Evolutionary conservation across 192 early-diverging fungal species (phyloP), one percentile per base, ranked within the genome.

Genomic region (Coemansia umbellata): DNA sequence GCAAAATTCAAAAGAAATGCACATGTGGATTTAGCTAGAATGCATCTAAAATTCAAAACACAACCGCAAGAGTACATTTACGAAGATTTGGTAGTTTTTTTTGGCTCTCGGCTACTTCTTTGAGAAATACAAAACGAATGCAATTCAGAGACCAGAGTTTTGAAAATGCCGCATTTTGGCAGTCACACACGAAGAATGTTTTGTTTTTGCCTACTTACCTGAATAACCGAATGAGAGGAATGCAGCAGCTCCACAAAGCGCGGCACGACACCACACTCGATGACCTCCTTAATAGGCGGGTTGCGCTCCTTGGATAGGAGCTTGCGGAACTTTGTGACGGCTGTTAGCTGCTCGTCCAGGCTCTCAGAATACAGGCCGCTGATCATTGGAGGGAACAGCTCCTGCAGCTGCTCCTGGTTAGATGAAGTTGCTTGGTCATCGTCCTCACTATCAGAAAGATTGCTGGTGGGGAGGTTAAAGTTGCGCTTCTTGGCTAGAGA

Each of bases 241-340:
- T 81, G 69, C 61, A 99, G 74, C 62, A 97, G 94, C 79, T 94
- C 88, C 31, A 99, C 93, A 79, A 99, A 97, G 33, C 85, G 81
- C 8, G 94, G 89, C 30, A 99, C 91, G 22, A 95, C 95, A 11
- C 91, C 90, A 66, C 86, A 91, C 53, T 79, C 80, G 57, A 99
- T 97, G 52, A 97, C 92, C 69, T 96, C 87, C 47, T 91, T 91
- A 64, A 99, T 99, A 18, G 96, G 96, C 35, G 95, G 96, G 78
- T 93, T 91, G 53, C 85, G 84, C 73, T 96, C 94, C 83, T 85
- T 82, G 21, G 94, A 97, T 30, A 99, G 84, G 18, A 97, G 78
- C 78, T 95, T 96, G 67, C 95, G 83, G 81, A 99, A 99, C 48
- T 84, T 84, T 10, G 87, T 84, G 23, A 91, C 93, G 10, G 93